Evolutionary conservation across 129 eudicot genomes (phyloP), one percentile per base, ranked within the genome.

Genomic region (Logfia minima): DNA sequence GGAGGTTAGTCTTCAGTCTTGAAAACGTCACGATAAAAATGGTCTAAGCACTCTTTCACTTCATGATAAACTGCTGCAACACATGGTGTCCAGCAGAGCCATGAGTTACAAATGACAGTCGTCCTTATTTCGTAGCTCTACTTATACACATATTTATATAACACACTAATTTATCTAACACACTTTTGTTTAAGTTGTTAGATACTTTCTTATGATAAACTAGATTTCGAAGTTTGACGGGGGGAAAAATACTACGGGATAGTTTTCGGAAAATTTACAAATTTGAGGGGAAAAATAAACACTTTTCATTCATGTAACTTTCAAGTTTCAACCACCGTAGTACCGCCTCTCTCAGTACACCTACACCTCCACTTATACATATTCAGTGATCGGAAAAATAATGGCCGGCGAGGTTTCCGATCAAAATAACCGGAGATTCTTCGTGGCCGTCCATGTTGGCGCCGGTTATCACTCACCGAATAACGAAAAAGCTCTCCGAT

Each of bases 391-490:
- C 70, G 68, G 71, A 32, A 59, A 73, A 41, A 60, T 5, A 11
- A 87, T 90, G 92, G 86, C 86, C 65, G 74, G 81, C 79, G 88
- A 84, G 81, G 77, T 79, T 52, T 86, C 81, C 14, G 82, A 86
- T 75, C 72, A 41, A 18, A 28, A 8, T 43, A 66, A 37, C 63
- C 52, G 77, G 62, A 83, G 84, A 23, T 95, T 89, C 86, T 95
- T 95, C 87, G 92, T 92, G 13, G 99, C 97, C 35, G 96, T 95
- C 0, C 97, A 95, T 81, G 99, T 95, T 43, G 97, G 99, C 71
- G 99, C 99, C 32, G 97, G 99, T 56, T 95, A 76, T 62, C 99
- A 95, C 86, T 75, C 99, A 68, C 96, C 99, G 78, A 71, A 83
- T 66, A 89, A 88, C 79, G 99, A 95, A 88, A 92, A 87, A 77